Percentiles rank a stretch among this genome's conserved stretches.
Evolutionary conservation across 192 early-diverging fungal genomes (phyloP).

Genomic region (Umbelopsis sp.): DNA sequence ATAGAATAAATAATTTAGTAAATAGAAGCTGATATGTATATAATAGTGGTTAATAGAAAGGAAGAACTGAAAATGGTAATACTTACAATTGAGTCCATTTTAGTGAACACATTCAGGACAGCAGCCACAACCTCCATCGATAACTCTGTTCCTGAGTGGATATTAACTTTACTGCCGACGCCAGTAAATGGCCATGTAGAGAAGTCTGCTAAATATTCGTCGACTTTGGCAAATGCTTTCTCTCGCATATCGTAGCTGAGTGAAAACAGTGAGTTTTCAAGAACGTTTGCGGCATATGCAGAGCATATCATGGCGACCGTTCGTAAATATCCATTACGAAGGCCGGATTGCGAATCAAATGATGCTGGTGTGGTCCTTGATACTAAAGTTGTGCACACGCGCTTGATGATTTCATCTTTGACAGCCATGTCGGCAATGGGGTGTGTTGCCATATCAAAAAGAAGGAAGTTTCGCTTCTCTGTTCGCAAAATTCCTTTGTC

Average conservation of each 20-base stretch:
- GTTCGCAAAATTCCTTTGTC: conserved; percentile 97
- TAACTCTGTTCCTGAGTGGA: conserved; percentile 58
- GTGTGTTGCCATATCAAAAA: conserved; percentile 99
- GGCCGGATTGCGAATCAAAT: conserved; percentile 52
- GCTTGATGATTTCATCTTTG: conserved; percentile 86
- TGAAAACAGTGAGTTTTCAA: conserved; percentile 90
- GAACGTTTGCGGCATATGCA: conserved; percentile 95
- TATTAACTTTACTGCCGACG: conserved; percentile 52
- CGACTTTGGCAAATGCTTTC: conserved; percentile 83
- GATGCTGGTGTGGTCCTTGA: conserved; percentile 61
- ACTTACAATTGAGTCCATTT: conserved; percentile 85
- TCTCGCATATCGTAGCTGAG: conserved; percentile 87
- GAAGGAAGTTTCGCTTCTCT: conserved; percentile 92
- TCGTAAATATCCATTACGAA: conserved; percentile 64
- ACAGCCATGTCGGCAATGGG: conserved; percentile 86
- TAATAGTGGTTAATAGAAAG: no score
- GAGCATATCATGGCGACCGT: conserved; percentile 91
- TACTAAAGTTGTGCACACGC: conserved; percentile 79
- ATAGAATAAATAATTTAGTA: background rate
- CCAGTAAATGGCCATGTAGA: conserved; percentile 71
- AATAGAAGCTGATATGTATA: background rate
- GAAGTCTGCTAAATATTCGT: conserved; percentile 88
- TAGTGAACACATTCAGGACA: conserved; percentile 85
- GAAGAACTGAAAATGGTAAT: no score
- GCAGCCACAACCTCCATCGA: conserved; percentile 72